These are phyloP conservation scores for Talaromyces sp. DNA, from an alignment of 2,329 filamentous ascomycete genomes.

Conservation along the genomic window DNA sequence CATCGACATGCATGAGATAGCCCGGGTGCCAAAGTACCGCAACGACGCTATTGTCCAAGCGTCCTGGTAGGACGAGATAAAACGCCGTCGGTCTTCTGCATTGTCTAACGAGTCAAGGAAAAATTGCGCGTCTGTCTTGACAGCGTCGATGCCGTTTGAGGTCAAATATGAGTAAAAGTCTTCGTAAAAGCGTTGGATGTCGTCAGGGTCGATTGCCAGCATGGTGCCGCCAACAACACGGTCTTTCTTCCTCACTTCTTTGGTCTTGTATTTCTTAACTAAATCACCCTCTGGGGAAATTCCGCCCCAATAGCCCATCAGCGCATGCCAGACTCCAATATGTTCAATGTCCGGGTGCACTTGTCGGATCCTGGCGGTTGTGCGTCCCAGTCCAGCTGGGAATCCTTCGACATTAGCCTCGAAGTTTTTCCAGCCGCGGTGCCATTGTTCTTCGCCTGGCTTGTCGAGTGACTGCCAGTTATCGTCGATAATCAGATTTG, in stretches of 20 bases:
- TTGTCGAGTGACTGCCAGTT: slow-evolving; percentile 81
- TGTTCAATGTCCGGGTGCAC: slow-evolving; percentile 69
- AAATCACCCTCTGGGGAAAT: slow-evolving; percentile 70
- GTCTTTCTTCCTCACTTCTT: slow-evolving; percentile 49
- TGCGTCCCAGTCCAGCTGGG: slow-evolving; percentile 68
- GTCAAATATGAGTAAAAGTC: slow-evolving; percentile 86
- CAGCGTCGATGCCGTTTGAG: slow-evolving; percentile 69
- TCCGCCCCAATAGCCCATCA: slow-evolving; percentile 86
- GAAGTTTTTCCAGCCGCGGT: slow-evolving; percentile 67
- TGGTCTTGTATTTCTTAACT: slow-evolving; percentile 71
- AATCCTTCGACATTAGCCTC: slow-evolving; percentile 78
- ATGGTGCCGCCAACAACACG: slow-evolving; percentile 58
- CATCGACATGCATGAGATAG: slow-evolving; percentile 94
- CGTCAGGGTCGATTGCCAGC: slow-evolving; percentile 66
- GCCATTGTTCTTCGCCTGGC: slow-evolving; percentile 47
- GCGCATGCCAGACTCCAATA: slow-evolving; percentile 89
- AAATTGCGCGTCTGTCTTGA: slow-evolving; percentile 92
- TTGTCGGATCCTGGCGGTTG: slow-evolving; percentile 62
- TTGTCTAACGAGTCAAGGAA: slow-evolving; percentile 71
- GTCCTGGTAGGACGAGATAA: slow-evolving; percentile 74
- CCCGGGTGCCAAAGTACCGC: slow-evolving; percentile 68
- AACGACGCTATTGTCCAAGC: slow-evolving; percentile 76
- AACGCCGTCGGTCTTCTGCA: slow-evolving; percentile 61
- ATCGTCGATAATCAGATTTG: slow-evolving; percentile 90
- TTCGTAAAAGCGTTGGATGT: slow-evolving; percentile 71